Percentiles rank a stretch among this genome's conserved stretches.
phyloP scores from a whole-genome alignment of 129 eudicot genomes.

The Gnaphalium uliginosum region DNA sequence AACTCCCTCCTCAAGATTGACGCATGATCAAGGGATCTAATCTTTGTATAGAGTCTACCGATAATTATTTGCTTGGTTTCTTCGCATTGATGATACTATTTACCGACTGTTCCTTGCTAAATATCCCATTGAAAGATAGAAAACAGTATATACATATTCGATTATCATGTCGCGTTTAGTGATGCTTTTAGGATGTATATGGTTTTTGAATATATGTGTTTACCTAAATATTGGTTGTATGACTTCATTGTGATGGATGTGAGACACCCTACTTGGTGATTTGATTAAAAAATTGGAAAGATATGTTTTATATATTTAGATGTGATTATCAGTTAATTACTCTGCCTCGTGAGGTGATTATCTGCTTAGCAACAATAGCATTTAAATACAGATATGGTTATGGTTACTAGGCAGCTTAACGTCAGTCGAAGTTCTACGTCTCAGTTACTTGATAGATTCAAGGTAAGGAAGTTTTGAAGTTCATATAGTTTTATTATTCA shows the following conservation, averaged over 20 bases:
- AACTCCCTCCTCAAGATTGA: conserved; percentile 87
- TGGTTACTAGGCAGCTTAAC: no score
- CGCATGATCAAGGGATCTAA: conserved; percentile 31
- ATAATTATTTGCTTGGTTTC: conserved; percentile 24
- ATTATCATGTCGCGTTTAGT: conserved; percentile 8
- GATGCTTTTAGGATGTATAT: conserved; percentile 27
- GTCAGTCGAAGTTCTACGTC: no score
- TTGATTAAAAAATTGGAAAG: no score
- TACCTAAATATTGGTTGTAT: conserved; percentile 10
- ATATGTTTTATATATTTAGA: no score
- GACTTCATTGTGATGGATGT: conserved; percentile 18
- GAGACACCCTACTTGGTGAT: no score
- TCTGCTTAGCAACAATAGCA: no score
- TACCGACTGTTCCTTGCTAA: conserved; percentile 19
- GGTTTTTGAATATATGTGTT: neutral
- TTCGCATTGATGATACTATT: neutral
- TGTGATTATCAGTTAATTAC: no score
- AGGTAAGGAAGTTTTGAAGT: no score
- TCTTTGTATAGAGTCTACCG: conserved; percentile 25
- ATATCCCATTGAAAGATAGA: conserved; percentile 19
- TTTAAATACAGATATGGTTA: no score
- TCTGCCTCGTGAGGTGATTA: no score
- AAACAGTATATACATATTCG: conserved; percentile 27
- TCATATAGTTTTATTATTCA: no score
- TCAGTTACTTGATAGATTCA: no score